Conservation (phyloP, 306 rosid genomes). For the Vicia villosa region DNA sequence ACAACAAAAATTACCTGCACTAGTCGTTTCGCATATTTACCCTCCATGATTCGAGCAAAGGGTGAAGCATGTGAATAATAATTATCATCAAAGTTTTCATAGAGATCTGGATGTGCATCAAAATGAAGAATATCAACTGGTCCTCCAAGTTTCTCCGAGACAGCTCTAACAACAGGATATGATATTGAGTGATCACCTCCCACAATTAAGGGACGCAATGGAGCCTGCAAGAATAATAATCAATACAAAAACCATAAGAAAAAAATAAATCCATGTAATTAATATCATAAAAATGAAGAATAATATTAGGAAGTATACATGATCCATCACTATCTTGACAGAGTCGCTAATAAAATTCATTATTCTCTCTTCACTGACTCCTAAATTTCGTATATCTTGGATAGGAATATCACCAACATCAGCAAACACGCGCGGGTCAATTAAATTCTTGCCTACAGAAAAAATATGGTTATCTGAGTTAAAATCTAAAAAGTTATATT, state of each 20-base stretch:
- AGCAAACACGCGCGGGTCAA: slow-evolving; percentile 69
- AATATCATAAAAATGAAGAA: not conserved
- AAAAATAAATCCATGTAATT: not conserved
- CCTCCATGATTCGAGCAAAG: slow-evolving; percentile 94
- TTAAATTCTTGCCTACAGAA: slow-evolving; percentile 27
- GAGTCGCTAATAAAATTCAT: slow-evolving; percentile 83
- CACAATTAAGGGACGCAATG: slow-evolving; percentile 77
- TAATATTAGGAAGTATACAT: too few relatives aligned
- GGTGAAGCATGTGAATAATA: slow-evolving; percentile 85
- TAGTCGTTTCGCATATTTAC: slow-evolving; percentile 80
- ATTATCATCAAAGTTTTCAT: slow-evolving; percentile 73
- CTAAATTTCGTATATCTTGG: slow-evolving; percentile 67
- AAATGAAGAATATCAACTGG: slow-evolving; percentile 83
- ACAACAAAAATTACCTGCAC: slow-evolving; percentile 81
- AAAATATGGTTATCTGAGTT: too few relatives aligned
- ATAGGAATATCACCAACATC: slow-evolving; percentile 84
- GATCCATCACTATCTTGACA: slow-evolving; percentile 88
- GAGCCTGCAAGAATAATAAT: slow-evolving; percentile 50
- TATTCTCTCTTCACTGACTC: slow-evolving; percentile 61
- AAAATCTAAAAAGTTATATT: too few relatives aligned
- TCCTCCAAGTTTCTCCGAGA: slow-evolving; percentile 88
- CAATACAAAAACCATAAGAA: slow-evolving; percentile 5
- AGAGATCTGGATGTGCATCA: slow-evolving; percentile 92
- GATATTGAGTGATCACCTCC: slow-evolving; percentile 95
- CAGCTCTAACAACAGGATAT: slow-evolving; percentile 77